phyloP scores from a whole-genome alignment of 129 eudicot genomes.

The Deinandra increscens region DNA sequence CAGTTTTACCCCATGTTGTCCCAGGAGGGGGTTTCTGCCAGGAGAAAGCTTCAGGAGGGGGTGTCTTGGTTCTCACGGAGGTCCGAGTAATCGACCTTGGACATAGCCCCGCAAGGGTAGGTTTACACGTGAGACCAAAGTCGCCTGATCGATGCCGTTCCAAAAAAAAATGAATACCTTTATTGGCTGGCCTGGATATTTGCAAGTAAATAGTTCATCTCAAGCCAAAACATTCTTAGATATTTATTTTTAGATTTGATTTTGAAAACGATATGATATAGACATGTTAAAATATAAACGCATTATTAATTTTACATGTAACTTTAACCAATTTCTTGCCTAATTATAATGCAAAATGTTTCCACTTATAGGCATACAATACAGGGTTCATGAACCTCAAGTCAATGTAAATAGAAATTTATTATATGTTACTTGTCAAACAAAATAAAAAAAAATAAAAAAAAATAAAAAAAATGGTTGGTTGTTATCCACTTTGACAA shows the following conservation, averaged over 20 bases:
- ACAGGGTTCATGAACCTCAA: constrained; percentile 5
- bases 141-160: too few relatives aligned
- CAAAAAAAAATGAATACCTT: constrained; percentile 14
- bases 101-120: too few relatives aligned
- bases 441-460: background rate
- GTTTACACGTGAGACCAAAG: too few relatives aligned
- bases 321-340: background rate
- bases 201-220: background rate
- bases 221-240: background rate
- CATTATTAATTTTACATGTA: too few relatives aligned
- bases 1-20: too few relatives aligned
- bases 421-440: constrained; percentile 17
- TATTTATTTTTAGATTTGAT: background rate
- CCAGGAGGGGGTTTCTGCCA: too few relatives aligned
- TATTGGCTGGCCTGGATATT: constrained; percentile 18
- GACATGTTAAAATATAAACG: background rate
- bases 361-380: background rate
- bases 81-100: too few relatives aligned
- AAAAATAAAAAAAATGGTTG: background rate
- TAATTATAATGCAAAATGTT: background rate
- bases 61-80: too few relatives aligned
- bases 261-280: constrained; percentile 14
- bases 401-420: constrained; percentile 4
- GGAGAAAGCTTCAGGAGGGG: too few relatives aligned
- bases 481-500: constrained; percentile 20